Base-by-base conservation (phyloP, 192 early-diverging fungal species). In the Podila minutissima region DNA sequence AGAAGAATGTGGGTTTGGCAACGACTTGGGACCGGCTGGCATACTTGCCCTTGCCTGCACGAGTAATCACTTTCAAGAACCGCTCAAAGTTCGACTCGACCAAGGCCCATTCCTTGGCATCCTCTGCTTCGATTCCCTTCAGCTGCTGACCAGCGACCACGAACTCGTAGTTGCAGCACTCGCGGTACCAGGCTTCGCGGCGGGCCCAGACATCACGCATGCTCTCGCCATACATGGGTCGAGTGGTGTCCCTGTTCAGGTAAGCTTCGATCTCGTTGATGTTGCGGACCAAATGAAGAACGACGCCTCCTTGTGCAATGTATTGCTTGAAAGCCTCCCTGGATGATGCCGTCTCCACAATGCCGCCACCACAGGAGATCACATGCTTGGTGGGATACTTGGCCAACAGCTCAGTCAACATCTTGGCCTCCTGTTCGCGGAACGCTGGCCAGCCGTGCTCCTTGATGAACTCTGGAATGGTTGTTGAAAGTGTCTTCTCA, bases 281-380 rank as follows among this genome's bases (percentile, higher is more conserved):
- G 79, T 94, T 91, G 58, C 94, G 88, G 33, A 85, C 88, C 67
- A 98, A 74, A 82, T 97, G 97, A 3, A 98, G 71, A 10, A 98
- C 96, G 20, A 88, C 83, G 8, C 87, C 91, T 11, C 86, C 88
- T 26, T 72, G 38, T 1, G 77, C 72, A 6, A 71, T 64, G 83
- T 94, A 94, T 57, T 86, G 67, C 64, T 91, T 88, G 66, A 99
- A 84, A 2, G 90, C 62, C 19, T 77, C 74, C n/a, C 96, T 87
- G n/a, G 88, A 93, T 4, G 76, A 89, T 31, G 85, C 84, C 0
- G 88, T 91, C 82, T 99, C 98, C 35, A 99, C 94, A 46, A 98
- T 93, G 24, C 98, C 98, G 48, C 98, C 98, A 37, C 98, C 98
- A 75, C 96, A 98, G 5, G 96, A 92, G 67, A 98, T 88, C 19